These are phyloP conservation scores for Candida ficus DNA, from an alignment of 805 yeast species.

Conservation along the genomic window DNA sequence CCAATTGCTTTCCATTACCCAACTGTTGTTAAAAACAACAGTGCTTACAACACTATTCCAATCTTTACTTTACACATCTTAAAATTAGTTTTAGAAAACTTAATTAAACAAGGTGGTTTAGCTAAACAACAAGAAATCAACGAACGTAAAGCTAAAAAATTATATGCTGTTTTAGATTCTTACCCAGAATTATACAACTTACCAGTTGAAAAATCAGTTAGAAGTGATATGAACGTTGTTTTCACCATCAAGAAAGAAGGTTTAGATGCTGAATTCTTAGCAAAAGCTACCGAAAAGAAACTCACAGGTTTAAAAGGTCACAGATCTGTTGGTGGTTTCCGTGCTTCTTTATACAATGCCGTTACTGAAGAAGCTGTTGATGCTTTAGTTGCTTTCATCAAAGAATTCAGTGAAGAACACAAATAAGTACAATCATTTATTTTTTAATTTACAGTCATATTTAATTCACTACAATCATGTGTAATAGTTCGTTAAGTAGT, in stretches of 20 bases:
- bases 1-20: conserved; percentile 91
- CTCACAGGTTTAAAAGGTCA: conserved; percentile 39
- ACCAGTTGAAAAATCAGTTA: conserved; percentile 56
- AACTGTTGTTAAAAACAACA: conserved; percentile 79
- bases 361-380: conserved; percentile 9
- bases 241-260: conserved; percentile 56
- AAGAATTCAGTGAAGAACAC: conserved; percentile 36
- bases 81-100: conserved; percentile 13
- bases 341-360: conserved; percentile 10
- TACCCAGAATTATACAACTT: conserved; percentile 49
- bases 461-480: not conserved
- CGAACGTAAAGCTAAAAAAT: not conserved
- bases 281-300: conserved; percentile 53
- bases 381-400: conserved; percentile 4
- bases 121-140: conserved; percentile 19
- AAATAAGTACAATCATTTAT: conserved; percentile 7
- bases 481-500: no score
- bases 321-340: conserved; percentile 12
- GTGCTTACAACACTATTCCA: conserved; percentile 94
- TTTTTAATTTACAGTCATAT: not conserved
- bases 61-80: conserved; percentile 86
- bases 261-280: conserved; percentile 63
- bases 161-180: conserved; percentile 59
- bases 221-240: conserved; percentile 91
- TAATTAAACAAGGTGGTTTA: conserved; percentile 71